A percentile compares a stretch with the other conserved stretches of the same genome.
These are phyloP conservation scores for Penicillium sp. DNA, from an alignment of 2,329 filamentous ascomycete genomes.

Conservation along the genomic window DNA sequence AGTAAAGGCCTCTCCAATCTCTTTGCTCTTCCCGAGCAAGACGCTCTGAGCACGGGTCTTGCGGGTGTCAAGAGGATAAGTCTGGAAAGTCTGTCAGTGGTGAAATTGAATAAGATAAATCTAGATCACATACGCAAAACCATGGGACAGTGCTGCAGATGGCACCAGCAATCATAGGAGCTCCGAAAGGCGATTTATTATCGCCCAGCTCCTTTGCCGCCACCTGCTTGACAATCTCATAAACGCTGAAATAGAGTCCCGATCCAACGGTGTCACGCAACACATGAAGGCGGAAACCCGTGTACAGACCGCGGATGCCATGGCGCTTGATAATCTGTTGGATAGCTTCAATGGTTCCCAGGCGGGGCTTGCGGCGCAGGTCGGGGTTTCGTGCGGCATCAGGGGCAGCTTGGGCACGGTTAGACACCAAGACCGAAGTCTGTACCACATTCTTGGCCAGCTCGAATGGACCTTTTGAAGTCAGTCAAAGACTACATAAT, in stretches of 20 bases:
- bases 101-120: neutral
- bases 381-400: constrained; percentile 35
- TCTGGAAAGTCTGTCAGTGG: constrained; percentile 29
- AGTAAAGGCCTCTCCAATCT: constrained; percentile 42
- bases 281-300: constrained; percentile 47
- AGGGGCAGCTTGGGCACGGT: constrained; percentile 39
- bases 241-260: constrained; percentile 48
- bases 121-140: constrained; percentile 39
- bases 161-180: constrained; percentile 46
- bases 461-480: constrained; percentile 43
- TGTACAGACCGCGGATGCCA: constrained; percentile 46
- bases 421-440: constrained; percentile 48
- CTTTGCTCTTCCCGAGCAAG: constrained; percentile 43
- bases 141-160: constrained; percentile 50
- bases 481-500: neutral
- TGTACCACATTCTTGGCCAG: constrained; percentile 51
- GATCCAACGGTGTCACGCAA: constrained; percentile 48
- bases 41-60: constrained; percentile 52
- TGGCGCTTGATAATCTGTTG: constrained; percentile 45
- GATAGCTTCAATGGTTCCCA: constrained; percentile 45
- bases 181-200: constrained; percentile 45
- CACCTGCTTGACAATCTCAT: constrained; percentile 49
- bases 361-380: constrained; percentile 39
- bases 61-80: constrained; percentile 49
- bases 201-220: constrained; percentile 45